Base-by-base conservation (phyloP, 495 filamentous ascomycete genomes). In the Daldinia bambusicola region DNA sequence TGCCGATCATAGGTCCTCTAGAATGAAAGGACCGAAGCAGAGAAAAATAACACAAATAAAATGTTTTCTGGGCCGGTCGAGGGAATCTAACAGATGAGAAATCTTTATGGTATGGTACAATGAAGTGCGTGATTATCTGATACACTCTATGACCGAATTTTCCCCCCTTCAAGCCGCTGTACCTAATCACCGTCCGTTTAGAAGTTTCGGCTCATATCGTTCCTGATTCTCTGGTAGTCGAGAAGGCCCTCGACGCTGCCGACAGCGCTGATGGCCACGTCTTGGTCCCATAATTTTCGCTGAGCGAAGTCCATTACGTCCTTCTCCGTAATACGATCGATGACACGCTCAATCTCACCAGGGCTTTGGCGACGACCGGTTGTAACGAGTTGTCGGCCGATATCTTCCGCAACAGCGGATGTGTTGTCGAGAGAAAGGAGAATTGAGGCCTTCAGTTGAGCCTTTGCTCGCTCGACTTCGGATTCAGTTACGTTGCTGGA, bases 381-480 rank as follows among this genome's bases (percentile, higher is more conserved):
- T 65, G 93, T 98, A 83, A 99, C 90, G 83, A 98, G 93, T 83
- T 99, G 95, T 75, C 95, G 92, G 72, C 95, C 95, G 76, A 99
- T 97, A 80, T 99, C 95, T 86, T 99, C 95, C 51, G 95, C 95
- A 37, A 97, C 91, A 69, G 95, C 93, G 41, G 95, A 97, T 74
- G 96, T 98, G 80, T 93, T 96, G 84, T 99, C 95, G 36, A 99
- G 93, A 36, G 93, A 94, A 71, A 99, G 90, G 60, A 99, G 90
- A 73, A 98, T 93, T 36, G 95, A 97, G 55, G 96, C 96, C 89
- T 99, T 99, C 71, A 99, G 91, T 85, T 99, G 95, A 60, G 96
- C 92, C 88, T 99, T 99, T 79, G 95, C 96, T 65, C 95, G 95
- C 89, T 99, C 95, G 63, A 93, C 91, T 84, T 99, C 95, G 66